phyloP scores from a whole-genome alignment of 768 basidiomycete species.

The Tricholoma flavovirens region DNA sequence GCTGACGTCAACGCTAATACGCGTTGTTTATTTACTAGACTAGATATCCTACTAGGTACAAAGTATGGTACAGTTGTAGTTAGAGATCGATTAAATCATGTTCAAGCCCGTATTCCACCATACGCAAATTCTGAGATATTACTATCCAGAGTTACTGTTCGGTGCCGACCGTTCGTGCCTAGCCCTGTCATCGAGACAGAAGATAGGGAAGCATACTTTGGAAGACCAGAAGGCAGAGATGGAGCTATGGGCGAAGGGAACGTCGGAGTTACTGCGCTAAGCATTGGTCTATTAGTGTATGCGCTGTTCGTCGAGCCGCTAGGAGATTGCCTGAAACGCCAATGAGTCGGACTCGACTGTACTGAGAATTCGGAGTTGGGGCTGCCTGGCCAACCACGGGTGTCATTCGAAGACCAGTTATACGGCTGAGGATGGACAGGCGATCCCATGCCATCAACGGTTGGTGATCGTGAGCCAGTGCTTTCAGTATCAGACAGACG shows the following conservation, averaged over 20 bases:
- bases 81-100: neutral
- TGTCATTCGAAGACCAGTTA: constrained; percentile 10
- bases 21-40: neutral
- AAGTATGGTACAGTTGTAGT: neutral
- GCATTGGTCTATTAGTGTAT: constrained; percentile 4
- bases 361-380: constrained; percentile 7
- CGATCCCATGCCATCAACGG: constrained; percentile 6
- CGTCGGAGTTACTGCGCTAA: constrained; percentile 3
- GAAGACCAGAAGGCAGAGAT: neutral
- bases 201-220: constrained; percentile 13
- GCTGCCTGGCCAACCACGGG: constrained; percentile 2
- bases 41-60: too few species aligned
- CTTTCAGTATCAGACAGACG: constrained; percentile 12
- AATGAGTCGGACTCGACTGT: constrained; percentile 9
- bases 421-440: neutral
- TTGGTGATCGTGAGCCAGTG: neutral
- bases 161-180: constrained; percentile 6
- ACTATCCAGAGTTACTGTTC: constrained; percentile 5
- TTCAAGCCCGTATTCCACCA: neutral
- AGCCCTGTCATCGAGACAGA: constrained; percentile 3
- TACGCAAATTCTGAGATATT: neutral
- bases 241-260: constrained; percentile 1
- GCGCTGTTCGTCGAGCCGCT: neutral
- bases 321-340: constrained; percentile 6
- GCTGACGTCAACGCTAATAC: neutral